These are phyloP conservation scores for Tympanopsis confertula DNA, from an alignment of 2,329 filamentous ascomycete species.

Conservation along the genomic window DNA sequence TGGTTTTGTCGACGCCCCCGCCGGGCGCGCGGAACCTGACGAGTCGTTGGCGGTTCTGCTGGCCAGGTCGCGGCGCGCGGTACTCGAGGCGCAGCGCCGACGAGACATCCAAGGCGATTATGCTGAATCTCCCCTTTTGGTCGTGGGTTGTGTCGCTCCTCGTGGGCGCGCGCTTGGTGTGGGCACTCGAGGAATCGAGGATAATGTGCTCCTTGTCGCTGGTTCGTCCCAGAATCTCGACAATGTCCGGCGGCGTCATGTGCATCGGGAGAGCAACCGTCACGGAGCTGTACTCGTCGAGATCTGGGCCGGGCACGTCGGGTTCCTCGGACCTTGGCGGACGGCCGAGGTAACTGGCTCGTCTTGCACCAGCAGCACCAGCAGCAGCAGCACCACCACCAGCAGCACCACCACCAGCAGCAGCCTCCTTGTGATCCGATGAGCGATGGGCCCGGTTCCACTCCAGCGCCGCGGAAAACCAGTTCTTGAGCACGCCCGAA, in stretches of 20 bases:
- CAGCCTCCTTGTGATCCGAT: background rate
- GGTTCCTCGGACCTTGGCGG: background rate
- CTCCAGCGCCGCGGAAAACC: conserved; percentile 54
- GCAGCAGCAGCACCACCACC: background rate
- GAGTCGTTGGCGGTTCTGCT: conserved; percentile 13
- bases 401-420: background rate
- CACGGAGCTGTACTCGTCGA: conserved; percentile 24
- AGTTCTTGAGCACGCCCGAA: conserved; percentile 55
- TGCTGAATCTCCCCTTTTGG: conserved; percentile 56
- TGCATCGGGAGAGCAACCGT: conserved; percentile 30
- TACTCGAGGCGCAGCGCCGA: conserved; percentile 46
- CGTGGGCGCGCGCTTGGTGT: conserved; percentile 25
- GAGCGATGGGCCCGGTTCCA: conserved; percentile 38
- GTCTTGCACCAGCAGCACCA: background rate
- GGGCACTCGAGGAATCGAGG: conserved; percentile 46
- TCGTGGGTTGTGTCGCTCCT: conserved; percentile 24
- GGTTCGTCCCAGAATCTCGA: conserved; percentile 32
- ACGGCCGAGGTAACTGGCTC: background rate
- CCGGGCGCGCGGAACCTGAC: conserved; percentile 3
- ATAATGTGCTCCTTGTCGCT: conserved; percentile 33
- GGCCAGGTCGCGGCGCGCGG: conserved; percentile 29
- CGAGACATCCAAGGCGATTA: conserved; percentile 56
- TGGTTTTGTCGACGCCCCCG: background rate
- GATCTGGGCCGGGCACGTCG: conserved; percentile 10
- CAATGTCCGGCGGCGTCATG: conserved; percentile 39